Evolutionary conservation across 768 basidiomycete species (phyloP).

Genomic region (Trametes coccinea): DNA sequence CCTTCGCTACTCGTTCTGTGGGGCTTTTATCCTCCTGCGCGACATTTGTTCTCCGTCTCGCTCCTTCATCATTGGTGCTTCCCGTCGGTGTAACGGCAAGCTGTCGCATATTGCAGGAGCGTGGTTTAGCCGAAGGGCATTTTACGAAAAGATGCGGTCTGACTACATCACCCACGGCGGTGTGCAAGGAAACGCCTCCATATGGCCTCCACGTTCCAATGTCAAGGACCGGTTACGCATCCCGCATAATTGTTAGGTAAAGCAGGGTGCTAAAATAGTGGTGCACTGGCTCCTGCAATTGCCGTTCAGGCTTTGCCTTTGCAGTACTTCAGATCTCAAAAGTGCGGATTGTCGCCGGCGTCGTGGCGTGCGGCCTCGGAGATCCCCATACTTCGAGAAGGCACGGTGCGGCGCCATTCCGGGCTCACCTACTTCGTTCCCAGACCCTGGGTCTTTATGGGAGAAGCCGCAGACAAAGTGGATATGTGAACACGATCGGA

Average conservation of each 20-base stretch:
- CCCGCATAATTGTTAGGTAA: constrained; percentile 22
- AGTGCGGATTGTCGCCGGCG: constrained; percentile 13
- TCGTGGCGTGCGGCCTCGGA: constrained; percentile 16
- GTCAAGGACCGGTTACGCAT: constrained; percentile 5
- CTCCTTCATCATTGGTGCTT: constrained; percentile 16
- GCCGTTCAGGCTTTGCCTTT: constrained; percentile 22
- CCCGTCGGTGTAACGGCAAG: constrained; percentile 9
- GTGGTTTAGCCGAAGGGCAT: constrained; percentile 17
- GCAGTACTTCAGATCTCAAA: constrained; percentile 11
- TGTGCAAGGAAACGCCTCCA: constrained; percentile 5
- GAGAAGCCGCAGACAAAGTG: constrained; percentile 18
- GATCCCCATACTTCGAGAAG: constrained; percentile 22
- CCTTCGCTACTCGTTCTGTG: neutral
- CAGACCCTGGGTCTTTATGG: constrained; percentile 10
- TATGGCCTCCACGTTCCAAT: constrained; percentile 14
- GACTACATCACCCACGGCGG: constrained; percentile 4
- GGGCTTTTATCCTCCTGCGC: constrained; percentile 17
- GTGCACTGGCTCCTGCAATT: constrained; percentile 8
- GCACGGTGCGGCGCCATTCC: constrained; percentile 8
- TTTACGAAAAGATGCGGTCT: constrained; percentile 20
- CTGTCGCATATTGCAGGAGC: constrained; percentile 17
- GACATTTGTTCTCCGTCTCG: constrained; percentile 10
- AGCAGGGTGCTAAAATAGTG: constrained; percentile 13
- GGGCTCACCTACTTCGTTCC: constrained; percentile 6
- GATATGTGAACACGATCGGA: constrained; percentile 9